A percentile compares a stretch with the other conserved stretches of the same genome.
Evolutionary conservation across 139 green algal species (phyloP).

Genomic region (Raphidocelis subcapitata): DNA sequence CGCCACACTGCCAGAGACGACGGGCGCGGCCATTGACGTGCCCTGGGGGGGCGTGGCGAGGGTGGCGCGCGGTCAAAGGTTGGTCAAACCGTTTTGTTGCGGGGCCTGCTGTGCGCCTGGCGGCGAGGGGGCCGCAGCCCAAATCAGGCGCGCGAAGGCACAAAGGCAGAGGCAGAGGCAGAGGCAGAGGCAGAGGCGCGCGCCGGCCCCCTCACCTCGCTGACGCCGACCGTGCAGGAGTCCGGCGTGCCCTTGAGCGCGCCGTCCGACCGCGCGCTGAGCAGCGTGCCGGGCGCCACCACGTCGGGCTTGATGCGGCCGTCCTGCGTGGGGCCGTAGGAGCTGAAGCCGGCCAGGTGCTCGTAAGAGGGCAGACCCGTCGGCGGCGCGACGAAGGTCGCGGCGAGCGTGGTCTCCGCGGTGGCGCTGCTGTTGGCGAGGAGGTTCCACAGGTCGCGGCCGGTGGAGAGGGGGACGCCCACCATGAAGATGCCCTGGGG

Average conservation of each 20-base stretch:
- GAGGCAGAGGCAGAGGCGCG: no score
- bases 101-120: not conserved
- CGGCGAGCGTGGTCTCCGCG: constrained; percentile 2
- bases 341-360: constrained; percentile 60
- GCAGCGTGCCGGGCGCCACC: constrained; percentile 69
- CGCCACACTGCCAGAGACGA: constrained; percentile 53
- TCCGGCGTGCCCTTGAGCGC: no score
- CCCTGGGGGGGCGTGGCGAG: constrained; percentile 47
- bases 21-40: constrained; percentile 89
- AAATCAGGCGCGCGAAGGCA: not conserved
- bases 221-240: no score
- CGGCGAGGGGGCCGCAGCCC: not conserved
- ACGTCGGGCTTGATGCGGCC: constrained; percentile 88
- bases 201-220: no score
- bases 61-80: not conserved
- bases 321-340: constrained; percentile 73
- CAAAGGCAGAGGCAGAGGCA: no score
- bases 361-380: constrained; percentile 43
- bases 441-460: constrained; percentile 24
- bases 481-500: constrained; percentile 45
- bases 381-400: constrained; percentile 3
- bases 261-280: not conserved
- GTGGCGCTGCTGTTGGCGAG: constrained; percentile 1
- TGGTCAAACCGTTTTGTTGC: not conserved
- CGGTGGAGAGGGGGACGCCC: constrained; percentile 28